Percentiles rank a stretch among this genome's conserved stretches.
Conservation (phyloP, 441 rosid genomes). For the Breynia disticha region DNA sequence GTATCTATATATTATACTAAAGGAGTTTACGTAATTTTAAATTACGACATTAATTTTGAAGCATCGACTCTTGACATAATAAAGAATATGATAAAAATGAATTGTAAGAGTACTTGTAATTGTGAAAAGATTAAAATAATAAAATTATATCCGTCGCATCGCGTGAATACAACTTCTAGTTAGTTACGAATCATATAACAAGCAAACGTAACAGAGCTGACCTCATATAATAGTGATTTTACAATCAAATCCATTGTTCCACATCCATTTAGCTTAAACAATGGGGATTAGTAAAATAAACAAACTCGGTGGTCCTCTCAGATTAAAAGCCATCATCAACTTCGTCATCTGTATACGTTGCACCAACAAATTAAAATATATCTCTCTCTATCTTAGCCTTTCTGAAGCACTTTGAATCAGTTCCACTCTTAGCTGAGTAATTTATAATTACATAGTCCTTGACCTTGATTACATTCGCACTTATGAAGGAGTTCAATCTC, state of each 20-base stretch:
- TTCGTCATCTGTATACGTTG: constrained; percentile 4
- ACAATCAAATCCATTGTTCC: too few species aligned
- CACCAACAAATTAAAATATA: constrained; percentile 6
- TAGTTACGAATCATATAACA: background rate
- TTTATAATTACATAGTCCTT: background rate
- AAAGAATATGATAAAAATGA: too few species aligned
- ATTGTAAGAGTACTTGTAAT: too few species aligned
- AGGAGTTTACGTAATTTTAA: background rate
- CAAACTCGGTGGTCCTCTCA: constrained; percentile 9
- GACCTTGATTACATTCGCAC: background rate
- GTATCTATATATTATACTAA: too few species aligned
- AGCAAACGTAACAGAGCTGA: background rate
- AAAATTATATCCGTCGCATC: background rate
- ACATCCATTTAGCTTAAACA: too few species aligned
- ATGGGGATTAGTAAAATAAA: too few species aligned
- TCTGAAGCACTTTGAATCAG: constrained; percentile 10
- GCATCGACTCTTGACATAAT: too few species aligned
- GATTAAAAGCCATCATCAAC: constrained; percentile 1
- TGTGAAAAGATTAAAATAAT: background rate
- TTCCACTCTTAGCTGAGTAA: background rate
- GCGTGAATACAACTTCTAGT: background rate
- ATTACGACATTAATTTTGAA: too few species aligned
- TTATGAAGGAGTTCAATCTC: constrained; percentile 4
- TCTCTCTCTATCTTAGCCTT: constrained; percentile 9
- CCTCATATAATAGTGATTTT: background rate